These are phyloP conservation scores for Arthroderma sp. DNA, from an alignment of 2,329 filamentous ascomycete species.

Conservation along the genomic window DNA sequence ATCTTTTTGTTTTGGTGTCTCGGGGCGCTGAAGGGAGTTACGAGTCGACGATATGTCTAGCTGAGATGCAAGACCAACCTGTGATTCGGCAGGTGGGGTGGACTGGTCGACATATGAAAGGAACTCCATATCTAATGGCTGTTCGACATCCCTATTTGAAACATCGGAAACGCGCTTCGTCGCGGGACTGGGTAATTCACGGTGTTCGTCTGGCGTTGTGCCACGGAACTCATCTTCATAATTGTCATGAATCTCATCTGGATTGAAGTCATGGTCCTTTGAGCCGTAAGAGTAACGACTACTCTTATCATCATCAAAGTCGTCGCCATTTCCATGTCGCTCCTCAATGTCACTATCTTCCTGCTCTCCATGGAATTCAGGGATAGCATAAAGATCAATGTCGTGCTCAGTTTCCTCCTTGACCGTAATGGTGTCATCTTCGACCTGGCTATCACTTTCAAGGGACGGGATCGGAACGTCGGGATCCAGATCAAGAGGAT, in stretches of 20 bases:
- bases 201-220: conserved; percentile 17
- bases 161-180: conserved; percentile 4
- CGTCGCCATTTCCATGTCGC: conserved; percentile 7
- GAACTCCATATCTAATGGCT: conserved; percentile 35
- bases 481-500: conserved; percentile 54
- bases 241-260: conserved; percentile 14
- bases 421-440: conserved; percentile 51
- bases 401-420: conserved; percentile 50
- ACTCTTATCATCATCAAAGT: conserved; percentile 43
- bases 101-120: conserved; percentile 41
- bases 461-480: conserved; percentile 82
- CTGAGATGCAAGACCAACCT: conserved; percentile 11
- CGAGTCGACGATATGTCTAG: conserved; percentile 24
- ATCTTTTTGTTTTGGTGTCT: conserved; percentile 43
- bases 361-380: conserved; percentile 48
- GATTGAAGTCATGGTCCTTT: conserved; percentile 13
- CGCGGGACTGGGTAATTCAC: conserved; percentile 8
- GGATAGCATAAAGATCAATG: conserved; percentile 53
- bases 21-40: conserved; percentile 28
- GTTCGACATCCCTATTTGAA: conserved; percentile 24
- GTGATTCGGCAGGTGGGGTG: conserved; percentile 18
- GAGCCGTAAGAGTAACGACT: conserved; percentile 42
- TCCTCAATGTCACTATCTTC: conserved; percentile 21
- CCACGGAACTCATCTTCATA: conserved; percentile 18
- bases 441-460: conserved; percentile 49